These are phyloP conservation scores for Nigrospora osmanthi DNA, from an alignment of 2,329 filamentous ascomycete genomes.

Conservation along the genomic window DNA sequence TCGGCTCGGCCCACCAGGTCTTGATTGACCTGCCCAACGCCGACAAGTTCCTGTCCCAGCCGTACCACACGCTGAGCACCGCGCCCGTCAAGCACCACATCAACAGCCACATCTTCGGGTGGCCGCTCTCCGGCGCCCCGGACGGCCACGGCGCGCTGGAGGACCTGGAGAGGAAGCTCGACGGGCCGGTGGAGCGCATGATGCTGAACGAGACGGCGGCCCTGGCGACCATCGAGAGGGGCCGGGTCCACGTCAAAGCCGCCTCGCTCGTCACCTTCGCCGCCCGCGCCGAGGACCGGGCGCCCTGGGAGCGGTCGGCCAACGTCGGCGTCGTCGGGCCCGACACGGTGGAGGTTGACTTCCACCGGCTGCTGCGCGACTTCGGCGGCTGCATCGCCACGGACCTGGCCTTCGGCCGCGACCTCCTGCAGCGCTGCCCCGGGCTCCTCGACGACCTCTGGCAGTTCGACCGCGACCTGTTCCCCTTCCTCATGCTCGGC, in stretches of 20 bases:
- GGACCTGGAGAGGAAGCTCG: constrained; percentile 5
- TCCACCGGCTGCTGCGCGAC: constrained; percentile 6
- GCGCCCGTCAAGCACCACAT: constrained; percentile 1
- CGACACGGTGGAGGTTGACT: constrained; percentile 5
- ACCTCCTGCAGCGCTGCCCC: constrained; percentile 7
- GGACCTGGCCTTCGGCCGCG: constrained; percentile 6
- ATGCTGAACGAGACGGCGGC: constrained; percentile 4
- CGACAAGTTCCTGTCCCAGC: constrained; percentile 6
- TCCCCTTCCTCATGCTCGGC: constrained; percentile 8
- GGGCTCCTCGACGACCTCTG: constrained; percentile 7
- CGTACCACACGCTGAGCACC: neutral
- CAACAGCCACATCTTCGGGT: constrained; percentile 7
- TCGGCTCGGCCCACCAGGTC: constrained; percentile 18
- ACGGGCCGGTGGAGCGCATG: neutral
- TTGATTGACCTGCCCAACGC: constrained; percentile 11
- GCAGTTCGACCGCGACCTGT: constrained; percentile 9
- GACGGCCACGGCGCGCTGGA: neutral
- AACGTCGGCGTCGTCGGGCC: neutral
- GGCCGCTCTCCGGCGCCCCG: neutral
- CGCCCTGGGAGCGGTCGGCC: constrained; percentile 8
- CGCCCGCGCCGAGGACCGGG: neutral
- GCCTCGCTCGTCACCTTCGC: constrained; percentile 6
- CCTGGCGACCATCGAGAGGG: constrained; percentile 4
- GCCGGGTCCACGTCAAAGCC: constrained; percentile 1
- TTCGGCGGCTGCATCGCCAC: constrained; percentile 9